phyloP scores from a whole-genome alignment of 2,329 filamentous ascomycete species.

The Aspergillus nomiae region DNA sequence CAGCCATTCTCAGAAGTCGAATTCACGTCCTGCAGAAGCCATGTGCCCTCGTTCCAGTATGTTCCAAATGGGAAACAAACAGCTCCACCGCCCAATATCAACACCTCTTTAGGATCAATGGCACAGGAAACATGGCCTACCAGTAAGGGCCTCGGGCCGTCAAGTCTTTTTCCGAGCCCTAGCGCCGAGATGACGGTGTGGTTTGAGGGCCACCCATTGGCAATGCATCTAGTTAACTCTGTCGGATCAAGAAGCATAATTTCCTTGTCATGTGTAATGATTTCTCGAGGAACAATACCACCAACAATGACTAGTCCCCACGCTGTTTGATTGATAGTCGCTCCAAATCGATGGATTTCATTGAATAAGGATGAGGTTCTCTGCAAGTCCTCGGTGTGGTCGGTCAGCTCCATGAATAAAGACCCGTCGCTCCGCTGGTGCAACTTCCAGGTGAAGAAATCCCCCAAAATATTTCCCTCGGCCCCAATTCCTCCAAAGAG shows the following conservation, averaged over 20 bases:
- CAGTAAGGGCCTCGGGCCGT: slow-evolving; percentile 64
- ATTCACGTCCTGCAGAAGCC: slow-evolving; percentile 43
- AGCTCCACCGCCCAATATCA: slow-evolving; percentile 77
- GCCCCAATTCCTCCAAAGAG: slow-evolving; percentile 71
- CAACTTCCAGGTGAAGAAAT: slow-evolving; percentile 67
- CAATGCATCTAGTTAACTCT: slow-evolving; percentile 21
- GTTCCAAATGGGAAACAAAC: slow-evolving; percentile 91
- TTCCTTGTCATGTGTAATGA: slow-evolving; percentile 53
- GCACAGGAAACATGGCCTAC: slow-evolving; percentile 65
- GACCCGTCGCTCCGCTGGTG: slow-evolving; percentile 40
- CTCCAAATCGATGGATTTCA: slow-evolving; percentile 52
- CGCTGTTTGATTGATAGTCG: slow-evolving; percentile 50
- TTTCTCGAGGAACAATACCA: slow-evolving; percentile 47
- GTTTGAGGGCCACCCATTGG: slow-evolving; percentile 23
- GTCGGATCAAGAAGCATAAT: slow-evolving; percentile 47
- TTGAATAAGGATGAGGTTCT: slow-evolving; percentile 29
- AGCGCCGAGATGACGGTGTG: slow-evolving; percentile 30
- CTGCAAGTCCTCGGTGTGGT: slow-evolving; percentile 28
- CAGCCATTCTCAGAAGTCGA: slow-evolving; percentile 33
- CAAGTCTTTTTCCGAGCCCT: slow-evolving; percentile 27
- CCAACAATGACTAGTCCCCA: slow-evolving; percentile 55
- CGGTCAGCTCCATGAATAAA: slow-evolving; percentile 26
- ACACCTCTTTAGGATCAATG: slow-evolving; percentile 52
- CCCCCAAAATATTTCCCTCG: slow-evolving; percentile 63
- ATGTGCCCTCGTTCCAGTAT: slow-evolving; percentile 72